A percentile compares a stretch with the other conserved stretches of the same genome.
Evolutionary conservation across 305 asterid species (phyloP).

Genomic region (Fraxinus nigra): DNA sequence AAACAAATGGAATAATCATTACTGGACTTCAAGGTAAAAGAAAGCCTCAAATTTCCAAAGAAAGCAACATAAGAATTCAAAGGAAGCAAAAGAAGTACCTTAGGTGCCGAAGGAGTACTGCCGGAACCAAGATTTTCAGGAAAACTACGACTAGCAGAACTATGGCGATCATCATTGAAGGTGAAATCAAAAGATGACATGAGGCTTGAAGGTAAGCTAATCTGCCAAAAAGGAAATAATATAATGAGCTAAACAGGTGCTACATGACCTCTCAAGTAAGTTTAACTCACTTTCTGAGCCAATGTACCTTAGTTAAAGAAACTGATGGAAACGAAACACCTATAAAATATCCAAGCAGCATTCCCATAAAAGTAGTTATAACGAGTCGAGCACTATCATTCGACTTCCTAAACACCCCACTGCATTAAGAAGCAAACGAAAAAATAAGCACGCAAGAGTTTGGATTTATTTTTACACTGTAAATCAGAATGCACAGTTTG

Average conservation of each 20-base stretch:
- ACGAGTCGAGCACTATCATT: constrained; percentile 61
- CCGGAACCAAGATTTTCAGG: constrained; percentile 84
- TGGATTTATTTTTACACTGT: background rate
- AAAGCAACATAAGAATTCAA: constrained; percentile 15
- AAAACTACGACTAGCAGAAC: constrained; percentile 48
- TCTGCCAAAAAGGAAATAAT: constrained; percentile 45
- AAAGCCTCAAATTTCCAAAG: constrained; percentile 9
- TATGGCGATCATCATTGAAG: constrained; percentile 40
- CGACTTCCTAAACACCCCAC: constrained; percentile 65
- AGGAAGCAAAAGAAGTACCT: constrained; percentile 44
- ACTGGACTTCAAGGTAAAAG: background rate
- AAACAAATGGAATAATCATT: constrained; percentile 4
- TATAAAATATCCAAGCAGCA: constrained; percentile 78
- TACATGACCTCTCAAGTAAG: constrained; percentile 4
- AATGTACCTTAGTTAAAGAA: constrained; percentile 62
- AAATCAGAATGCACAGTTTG: constrained; percentile 8
- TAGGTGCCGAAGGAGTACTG: constrained; percentile 59
- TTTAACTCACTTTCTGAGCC: background rate
- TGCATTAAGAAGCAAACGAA: constrained; percentile 29
- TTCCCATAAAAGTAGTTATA: constrained; percentile 67
- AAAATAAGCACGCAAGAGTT: background rate
- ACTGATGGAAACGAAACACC: constrained; percentile 83
- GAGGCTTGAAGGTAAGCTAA: constrained; percentile 71
- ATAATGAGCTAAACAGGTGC: constrained; percentile 9
- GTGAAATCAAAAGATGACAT: constrained; percentile 50